Evolutionary conservation across 2,329 filamentous ascomycete genomes (phyloP), one percentile per base, ranked within the genome.

Genomic region (Botrytis paeoniae): DNA sequence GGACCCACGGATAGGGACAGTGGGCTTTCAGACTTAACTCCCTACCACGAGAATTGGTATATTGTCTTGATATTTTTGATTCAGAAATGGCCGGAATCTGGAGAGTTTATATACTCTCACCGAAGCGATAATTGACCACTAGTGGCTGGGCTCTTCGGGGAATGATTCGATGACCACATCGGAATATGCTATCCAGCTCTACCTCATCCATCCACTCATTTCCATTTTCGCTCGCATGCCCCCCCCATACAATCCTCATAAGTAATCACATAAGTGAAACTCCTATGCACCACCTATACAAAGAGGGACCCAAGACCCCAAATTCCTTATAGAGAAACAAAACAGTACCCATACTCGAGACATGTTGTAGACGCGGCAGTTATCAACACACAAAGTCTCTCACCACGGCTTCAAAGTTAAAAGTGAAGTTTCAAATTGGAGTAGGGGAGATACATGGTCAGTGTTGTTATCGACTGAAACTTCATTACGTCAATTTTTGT

Each of bases 221-320:
- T 51, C 22, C 10, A 0, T 14, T 6, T 14, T 3, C 0, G 4
- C 12, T 51, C 10, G 1, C 10, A 3, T n/a, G 0, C 25, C 4
- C 10, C 25, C 25, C 4, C 10, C 25, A 51, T 51, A n/a, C 0
- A 6, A 51, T n/a, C 22, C 48, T 1, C 48, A 51, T 14, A 18
- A 5, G 2, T 18, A 5, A n/a, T 51, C 14, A 4, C 1, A n/a
- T 1, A 14, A 14, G 10, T n/a, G 48, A n/a, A 14, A 14, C 14
- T 51, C 25, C 1, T 51, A 14, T 14, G 22, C 4, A n/a, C 48
- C 14, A 6, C n/a, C 32, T n/a, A n/a, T 51, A n/a, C 6, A 1
- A 48, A 12, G 4, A 1, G 10, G 9, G 14, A 1, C n/a, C 4
- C 25, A 51, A 51, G 25, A 14, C 4, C 10, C n/a, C 4, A n/a